Evolutionary conservation across 2,329 filamentous ascomycete genomes (phyloP).

Genomic region (Salinomyces thailandicus): DNA sequence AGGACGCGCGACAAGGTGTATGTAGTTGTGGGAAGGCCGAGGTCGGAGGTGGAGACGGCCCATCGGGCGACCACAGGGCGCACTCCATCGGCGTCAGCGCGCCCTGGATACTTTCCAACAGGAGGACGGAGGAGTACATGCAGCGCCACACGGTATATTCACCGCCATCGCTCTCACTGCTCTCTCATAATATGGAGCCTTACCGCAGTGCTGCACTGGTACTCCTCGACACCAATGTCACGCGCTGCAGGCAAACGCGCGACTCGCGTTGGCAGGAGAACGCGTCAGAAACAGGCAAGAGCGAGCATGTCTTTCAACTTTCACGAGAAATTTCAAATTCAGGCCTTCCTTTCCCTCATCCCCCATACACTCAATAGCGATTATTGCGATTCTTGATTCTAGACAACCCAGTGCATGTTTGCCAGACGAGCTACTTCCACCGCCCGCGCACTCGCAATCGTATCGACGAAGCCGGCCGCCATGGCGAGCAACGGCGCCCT

Average conservation of each 20-base stretch:
- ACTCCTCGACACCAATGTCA: neutral
- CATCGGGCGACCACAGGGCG: neutral
- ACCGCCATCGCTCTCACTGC: no score
- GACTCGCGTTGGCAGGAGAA: slow-evolving; percentile 1
- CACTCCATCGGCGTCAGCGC: neutral
- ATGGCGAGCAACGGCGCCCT: slow-evolving; percentile 2
- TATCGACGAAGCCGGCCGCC: neutral
- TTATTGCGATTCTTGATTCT: no score
- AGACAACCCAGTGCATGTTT: no score
- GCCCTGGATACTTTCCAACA: neutral
- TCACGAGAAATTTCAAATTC: no score
- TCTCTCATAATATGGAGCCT: no score
- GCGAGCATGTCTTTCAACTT: no score
- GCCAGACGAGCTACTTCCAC: no score
- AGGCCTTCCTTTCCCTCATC: neutral
- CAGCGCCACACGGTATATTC: no score
- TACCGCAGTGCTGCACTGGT: no score
- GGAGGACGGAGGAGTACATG: neutral
- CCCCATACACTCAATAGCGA: no score
- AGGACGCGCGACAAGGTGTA: no score
- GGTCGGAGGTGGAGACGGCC: neutral
- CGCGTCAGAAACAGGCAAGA: neutral
- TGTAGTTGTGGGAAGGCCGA: neutral
- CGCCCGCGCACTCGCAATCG: no score
- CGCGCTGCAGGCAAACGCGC: neutral